phyloP scores from a whole-genome alignment of 768 basidiomycete genomes.

The Coprinellus micaceus region DNA sequence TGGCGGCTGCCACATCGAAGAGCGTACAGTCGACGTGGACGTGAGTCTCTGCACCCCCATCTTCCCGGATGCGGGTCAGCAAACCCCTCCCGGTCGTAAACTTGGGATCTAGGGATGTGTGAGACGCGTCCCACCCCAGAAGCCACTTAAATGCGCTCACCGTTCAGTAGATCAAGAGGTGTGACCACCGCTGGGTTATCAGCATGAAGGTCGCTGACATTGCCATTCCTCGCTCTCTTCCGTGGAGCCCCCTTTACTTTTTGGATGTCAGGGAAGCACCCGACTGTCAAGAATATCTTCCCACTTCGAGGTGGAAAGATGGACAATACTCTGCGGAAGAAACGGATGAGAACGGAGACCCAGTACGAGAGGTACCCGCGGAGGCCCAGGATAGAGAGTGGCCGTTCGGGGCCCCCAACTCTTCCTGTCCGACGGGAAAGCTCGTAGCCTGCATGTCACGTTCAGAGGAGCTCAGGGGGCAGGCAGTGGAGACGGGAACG shows the following conservation, averaged over 20 bases:
- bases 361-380: constrained; percentile 88
- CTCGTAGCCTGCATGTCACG: constrained; percentile 64
- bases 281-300: constrained; percentile 34
- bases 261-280: no score
- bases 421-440: constrained; percentile 76
- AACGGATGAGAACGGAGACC: constrained; percentile 80
- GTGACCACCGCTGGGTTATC: constrained; percentile 30
- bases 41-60: constrained; percentile 71
- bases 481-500: constrained; percentile 24
- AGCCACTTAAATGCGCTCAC: constrained; percentile 34
- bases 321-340: no score
- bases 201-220: constrained; percentile 62
- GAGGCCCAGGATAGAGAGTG: constrained; percentile 88
- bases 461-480: background rate
- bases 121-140: no score
- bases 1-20: constrained; percentile 72
- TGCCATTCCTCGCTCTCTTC: constrained; percentile 44
- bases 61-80: constrained; percentile 52
- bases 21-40: constrained; percentile 68
- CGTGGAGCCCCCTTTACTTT: constrained; percentile 31
- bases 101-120: constrained; percentile 39
- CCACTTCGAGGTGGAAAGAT: no score
- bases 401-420: constrained; percentile 90
- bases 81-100: constrained; percentile 54
- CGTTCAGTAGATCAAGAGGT: constrained; percentile 28